phyloP scores from a whole-genome alignment of 2,329 filamentous ascomycete genomes.

The Cadophora sp. region DNA sequence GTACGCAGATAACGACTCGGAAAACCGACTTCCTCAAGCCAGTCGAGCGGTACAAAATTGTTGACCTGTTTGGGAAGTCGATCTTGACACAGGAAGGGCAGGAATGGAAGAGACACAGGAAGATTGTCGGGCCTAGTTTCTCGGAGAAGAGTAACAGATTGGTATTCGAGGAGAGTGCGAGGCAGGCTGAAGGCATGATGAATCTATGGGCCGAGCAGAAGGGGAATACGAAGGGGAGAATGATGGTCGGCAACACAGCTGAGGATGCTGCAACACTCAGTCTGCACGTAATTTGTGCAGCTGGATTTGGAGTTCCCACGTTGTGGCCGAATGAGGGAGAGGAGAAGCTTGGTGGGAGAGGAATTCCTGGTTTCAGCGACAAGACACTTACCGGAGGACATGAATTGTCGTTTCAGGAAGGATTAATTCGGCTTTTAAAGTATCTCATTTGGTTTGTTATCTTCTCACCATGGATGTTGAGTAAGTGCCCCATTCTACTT shows the following conservation, averaged over 20 bases:
- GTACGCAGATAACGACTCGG: slow-evolving; percentile 39
- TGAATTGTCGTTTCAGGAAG: slow-evolving; percentile 56
- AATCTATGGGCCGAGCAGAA: slow-evolving; percentile 43
- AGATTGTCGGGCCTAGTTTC: slow-evolving; percentile 44
- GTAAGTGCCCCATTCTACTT: slow-evolving; percentile 41
- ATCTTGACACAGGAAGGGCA: slow-evolving; percentile 44
- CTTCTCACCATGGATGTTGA: slow-evolving; percentile 52
- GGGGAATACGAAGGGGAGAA: slow-evolving; percentile 22
- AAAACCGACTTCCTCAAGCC: slow-evolving; percentile 44
- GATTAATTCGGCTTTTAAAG: slow-evolving; percentile 54
- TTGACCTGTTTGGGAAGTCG: slow-evolving; percentile 44
- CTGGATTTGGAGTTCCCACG: slow-evolving; percentile 54
- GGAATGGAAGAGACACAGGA: slow-evolving; percentile 45
- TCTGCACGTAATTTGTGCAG: slow-evolving; percentile 60
- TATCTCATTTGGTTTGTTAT: slow-evolving; percentile 56
- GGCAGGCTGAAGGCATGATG: slow-evolving; percentile 53
- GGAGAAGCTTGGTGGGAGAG: slow-evolving; percentile 27
- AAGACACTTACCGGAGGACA: slow-evolving; percentile 44
- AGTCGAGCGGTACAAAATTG: slow-evolving; percentile 40
- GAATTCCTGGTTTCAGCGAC: slow-evolving; percentile 33
- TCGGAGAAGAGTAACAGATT: slow-evolving; percentile 55
- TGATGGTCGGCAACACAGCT: slow-evolving; percentile 50
- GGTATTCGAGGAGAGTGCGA: slow-evolving; percentile 53
- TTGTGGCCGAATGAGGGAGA: slow-evolving; percentile 51
- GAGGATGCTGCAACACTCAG: slow-evolving; percentile 57